Conservation (phyloP, 2,329 filamentous ascomycete species). For the Sordariomycetes sp. region DNA sequence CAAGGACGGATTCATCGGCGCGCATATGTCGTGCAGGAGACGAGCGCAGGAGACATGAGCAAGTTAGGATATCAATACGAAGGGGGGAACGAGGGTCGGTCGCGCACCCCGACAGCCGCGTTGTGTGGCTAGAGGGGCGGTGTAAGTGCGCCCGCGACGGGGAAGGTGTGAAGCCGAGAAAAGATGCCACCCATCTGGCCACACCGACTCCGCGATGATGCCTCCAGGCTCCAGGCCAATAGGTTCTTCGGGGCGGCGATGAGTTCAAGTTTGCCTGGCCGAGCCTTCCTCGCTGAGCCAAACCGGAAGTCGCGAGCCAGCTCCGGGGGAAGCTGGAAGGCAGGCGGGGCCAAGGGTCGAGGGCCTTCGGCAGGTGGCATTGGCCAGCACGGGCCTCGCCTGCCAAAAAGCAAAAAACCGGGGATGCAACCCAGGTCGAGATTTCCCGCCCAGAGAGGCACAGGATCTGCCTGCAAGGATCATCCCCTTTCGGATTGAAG, state of each 20-base stretch:
- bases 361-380: not conserved
- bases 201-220: no score
- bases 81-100: not conserved
- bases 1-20: not conserved
- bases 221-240: no score
- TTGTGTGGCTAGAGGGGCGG: not conserved
- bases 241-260: no score
- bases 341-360: no score
- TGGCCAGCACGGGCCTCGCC: not conserved
- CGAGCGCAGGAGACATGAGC: not conserved
- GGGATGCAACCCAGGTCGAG: not conserved
- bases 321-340: not conserved
- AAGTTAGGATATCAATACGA: not conserved
- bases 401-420: not conserved
- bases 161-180: not conserved
- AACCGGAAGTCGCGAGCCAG: not conserved
- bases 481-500: not conserved
- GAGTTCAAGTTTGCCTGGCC: not conserved
- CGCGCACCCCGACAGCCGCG: not conserved
- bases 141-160: not conserved
- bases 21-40: not conserved
- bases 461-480: not conserved
- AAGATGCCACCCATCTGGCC: not conserved
- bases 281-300: not conserved
- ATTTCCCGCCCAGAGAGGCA: not conserved